Conservation (phyloP, 2,329 filamentous ascomycete species). For the Hymenoscyphus infarciens region DNA sequence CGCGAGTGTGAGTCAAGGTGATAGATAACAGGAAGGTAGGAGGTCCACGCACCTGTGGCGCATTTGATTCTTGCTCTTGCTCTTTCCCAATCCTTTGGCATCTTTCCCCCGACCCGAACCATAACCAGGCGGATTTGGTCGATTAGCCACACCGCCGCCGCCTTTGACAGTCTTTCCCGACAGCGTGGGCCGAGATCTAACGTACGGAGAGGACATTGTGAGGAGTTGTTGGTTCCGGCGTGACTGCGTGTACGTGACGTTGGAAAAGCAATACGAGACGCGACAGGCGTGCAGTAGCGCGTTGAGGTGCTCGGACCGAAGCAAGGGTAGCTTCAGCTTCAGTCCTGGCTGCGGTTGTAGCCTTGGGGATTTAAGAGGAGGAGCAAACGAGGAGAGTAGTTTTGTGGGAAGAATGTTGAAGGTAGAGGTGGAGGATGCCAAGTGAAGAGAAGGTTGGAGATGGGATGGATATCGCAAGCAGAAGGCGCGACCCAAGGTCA, state of each 20-base stretch:
- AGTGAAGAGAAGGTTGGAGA: neutral
- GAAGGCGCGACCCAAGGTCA: neutral
- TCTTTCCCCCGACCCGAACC: neutral
- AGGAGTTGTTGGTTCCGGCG: neutral
- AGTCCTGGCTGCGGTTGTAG: neutral
- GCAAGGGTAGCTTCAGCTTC: neutral
- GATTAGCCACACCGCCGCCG: neutral
- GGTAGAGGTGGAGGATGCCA: neutral
- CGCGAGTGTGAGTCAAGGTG: neutral
- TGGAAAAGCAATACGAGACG: neutral
- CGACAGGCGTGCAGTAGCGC: neutral
- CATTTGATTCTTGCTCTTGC: constrained; percentile 13
- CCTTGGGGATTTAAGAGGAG: neutral
- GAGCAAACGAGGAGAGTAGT: neutral
- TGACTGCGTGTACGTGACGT: neutral
- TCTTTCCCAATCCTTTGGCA: neutral
- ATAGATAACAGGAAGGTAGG: neutral
- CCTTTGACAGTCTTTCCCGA: neutral
- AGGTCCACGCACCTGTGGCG: constrained; percentile 13
- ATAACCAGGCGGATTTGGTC: neutral
- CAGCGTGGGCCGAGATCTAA: neutral
- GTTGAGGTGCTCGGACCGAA: neutral
- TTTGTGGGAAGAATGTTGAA: no score
- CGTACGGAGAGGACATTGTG: neutral
- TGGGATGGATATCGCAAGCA: neutral